Conservation (phyloP, 106 monocot genomes). For the Allium sativum region DNA sequence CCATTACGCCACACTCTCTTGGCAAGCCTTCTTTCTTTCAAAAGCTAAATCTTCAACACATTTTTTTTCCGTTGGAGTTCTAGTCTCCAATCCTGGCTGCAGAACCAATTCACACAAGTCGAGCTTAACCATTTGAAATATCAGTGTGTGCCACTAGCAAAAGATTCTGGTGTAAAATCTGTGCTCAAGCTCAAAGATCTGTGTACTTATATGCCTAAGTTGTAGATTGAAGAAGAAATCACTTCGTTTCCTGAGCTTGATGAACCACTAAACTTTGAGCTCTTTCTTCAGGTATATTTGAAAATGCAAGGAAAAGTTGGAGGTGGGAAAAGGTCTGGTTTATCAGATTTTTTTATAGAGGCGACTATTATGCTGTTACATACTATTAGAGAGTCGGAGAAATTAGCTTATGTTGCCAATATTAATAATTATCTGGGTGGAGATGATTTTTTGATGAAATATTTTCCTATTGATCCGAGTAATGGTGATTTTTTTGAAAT, state of each 20-base stretch:
- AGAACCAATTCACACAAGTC: slow-evolving; percentile 66
- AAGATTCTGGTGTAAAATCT: slow-evolving; percentile 9
- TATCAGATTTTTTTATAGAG: slow-evolving; percentile 28
- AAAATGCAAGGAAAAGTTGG: slow-evolving; percentile 21
- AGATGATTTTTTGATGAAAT: slow-evolving; percentile 20
- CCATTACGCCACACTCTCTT: no score
- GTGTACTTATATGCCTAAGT: slow-evolving; percentile 27
- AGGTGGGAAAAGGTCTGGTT: slow-evolving; percentile 9
- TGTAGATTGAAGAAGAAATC: slow-evolving; percentile 41
- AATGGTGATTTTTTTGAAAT: slow-evolving; percentile 27
- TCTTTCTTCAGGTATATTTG: slow-evolving; percentile 49
- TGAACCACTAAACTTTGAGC: slow-evolving; percentile 55
- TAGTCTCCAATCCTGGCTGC: slow-evolving; percentile 63
- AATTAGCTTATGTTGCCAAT: slow-evolving; percentile 27
- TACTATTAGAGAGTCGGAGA: slow-evolving; percentile 40
- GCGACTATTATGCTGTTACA: slow-evolving; percentile 27
- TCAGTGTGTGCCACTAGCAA: slow-evolving; percentile 21
- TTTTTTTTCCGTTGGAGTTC: slow-evolving; percentile 22
- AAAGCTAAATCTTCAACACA: no score
- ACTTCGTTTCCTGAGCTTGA: slow-evolving; percentile 27
- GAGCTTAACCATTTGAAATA: slow-evolving; percentile 39
- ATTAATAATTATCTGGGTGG: slow-evolving; percentile 27
- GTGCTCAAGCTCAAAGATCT: slow-evolving; percentile 28
- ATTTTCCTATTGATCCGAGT: slow-evolving; percentile 21
- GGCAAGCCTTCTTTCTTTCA: no score